Conservation (phyloP, 148 eudicot species). For the Chenopodium quinoa region DNA sequence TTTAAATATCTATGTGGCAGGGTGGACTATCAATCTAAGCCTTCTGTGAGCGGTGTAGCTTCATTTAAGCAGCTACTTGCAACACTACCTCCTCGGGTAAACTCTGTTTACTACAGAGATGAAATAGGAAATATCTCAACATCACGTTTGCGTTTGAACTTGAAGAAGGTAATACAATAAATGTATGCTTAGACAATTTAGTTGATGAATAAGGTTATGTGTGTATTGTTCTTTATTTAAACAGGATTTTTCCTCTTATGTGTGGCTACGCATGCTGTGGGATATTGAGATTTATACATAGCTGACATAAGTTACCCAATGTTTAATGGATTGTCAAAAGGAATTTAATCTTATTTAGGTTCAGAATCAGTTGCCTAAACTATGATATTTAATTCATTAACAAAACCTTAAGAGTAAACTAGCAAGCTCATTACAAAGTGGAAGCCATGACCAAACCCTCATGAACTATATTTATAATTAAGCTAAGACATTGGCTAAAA, state of each 20-base stretch:
- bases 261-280: background rate
- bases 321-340: too few relatives aligned
- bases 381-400: background rate
- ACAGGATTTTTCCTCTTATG: background rate
- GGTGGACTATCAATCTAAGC: constrained; percentile 86
- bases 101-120: constrained; percentile 97
- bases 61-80: constrained; percentile 89
- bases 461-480: background rate
- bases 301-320: background rate
- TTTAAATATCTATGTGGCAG: constrained; percentile 43
- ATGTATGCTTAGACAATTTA: constrained; percentile 3
- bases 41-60: constrained; percentile 59
- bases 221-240: background rate
- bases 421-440: background rate
- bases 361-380: background rate
- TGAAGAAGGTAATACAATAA: constrained; percentile 56
- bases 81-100: constrained; percentile 86
- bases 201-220: background rate
- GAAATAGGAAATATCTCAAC: constrained; percentile 91
- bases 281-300: background rate
- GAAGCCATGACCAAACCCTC: background rate
- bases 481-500: background rate
- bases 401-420: background rate
- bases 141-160: constrained; percentile 71
- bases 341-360: background rate